Evolutionary conservation across 257 asterid species (phyloP).

Genomic region (Fraxinus anomala): DNA sequence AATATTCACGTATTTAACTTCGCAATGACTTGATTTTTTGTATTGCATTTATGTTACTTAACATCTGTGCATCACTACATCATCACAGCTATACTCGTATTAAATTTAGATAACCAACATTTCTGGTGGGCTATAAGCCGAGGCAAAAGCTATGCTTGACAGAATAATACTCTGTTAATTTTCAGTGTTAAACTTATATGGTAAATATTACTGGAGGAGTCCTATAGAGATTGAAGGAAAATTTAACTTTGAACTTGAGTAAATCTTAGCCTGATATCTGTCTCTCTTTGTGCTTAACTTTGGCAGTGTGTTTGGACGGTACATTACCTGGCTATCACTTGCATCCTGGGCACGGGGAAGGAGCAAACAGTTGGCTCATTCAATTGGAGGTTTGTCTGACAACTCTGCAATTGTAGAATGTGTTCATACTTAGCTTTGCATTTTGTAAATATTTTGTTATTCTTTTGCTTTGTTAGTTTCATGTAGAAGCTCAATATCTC

Average conservation of each 20-base stretch:
- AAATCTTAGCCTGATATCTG: not conserved
- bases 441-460: too few relatives aligned
- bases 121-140: constrained; percentile 19
- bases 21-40: constrained; percentile 25
- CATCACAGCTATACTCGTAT: too few relatives aligned
- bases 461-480: too few relatives aligned
- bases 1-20: too few relatives aligned
- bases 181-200: not conserved
- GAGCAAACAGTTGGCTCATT: constrained; percentile 90
- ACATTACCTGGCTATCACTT: constrained; percentile 88
- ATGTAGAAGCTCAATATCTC: too few relatives aligned
- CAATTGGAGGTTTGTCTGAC: constrained; percentile 76
- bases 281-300: constrained; percentile 18
- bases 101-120: constrained; percentile 17
- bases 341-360: constrained; percentile 76
- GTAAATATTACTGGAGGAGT: not conserved
- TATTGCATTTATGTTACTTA: constrained; percentile 17
- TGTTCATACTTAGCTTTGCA: not conserved
- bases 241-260: not conserved
- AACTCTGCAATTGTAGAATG: constrained; percentile 6
- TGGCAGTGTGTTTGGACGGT: constrained; percentile 93
- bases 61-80: too few relatives aligned
- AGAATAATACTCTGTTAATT: not conserved
- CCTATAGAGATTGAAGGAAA: not conserved
- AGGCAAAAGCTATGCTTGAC: not conserved